Evolutionary conservation across 306 rosid species (phyloP).

Genomic region (Corylus heterophylla): DNA sequence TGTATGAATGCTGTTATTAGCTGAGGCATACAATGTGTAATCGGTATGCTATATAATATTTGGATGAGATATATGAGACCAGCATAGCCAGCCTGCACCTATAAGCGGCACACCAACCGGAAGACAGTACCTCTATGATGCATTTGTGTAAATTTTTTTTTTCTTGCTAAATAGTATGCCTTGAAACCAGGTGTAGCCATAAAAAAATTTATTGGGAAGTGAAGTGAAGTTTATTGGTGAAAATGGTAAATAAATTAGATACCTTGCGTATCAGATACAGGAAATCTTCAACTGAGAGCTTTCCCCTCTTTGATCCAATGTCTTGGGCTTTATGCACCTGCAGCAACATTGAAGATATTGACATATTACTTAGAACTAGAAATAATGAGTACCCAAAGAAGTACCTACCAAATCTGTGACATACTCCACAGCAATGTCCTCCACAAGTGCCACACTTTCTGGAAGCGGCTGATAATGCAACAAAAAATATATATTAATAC

Average conservation of each 20-base stretch:
- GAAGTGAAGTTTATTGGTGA: background rate
- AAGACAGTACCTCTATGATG: background rate
- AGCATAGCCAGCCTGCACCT: background rate
- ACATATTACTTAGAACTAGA: background rate
- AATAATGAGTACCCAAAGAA: background rate
- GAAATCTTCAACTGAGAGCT: slow-evolving; percentile 85
- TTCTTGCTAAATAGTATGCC: background rate
- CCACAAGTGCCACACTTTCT: slow-evolving; percentile 86
- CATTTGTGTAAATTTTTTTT: background rate
- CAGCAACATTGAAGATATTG: slow-evolving; percentile 18
- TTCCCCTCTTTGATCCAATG: slow-evolving; percentile 87
- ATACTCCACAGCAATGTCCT: slow-evolving; percentile 88
- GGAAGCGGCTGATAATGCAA: slow-evolving; percentile 73
- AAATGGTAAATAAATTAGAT: slow-evolving; percentile 5
- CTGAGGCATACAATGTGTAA: background rate
- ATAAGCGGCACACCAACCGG: background rate
- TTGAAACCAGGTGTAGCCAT: background rate
- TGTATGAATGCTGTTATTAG: background rate
- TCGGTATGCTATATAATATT: background rate
- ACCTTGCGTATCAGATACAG: slow-evolving; percentile 92
- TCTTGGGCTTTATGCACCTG: slow-evolving; percentile 97
- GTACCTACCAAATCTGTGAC: slow-evolving; percentile 71
- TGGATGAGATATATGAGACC: background rate
- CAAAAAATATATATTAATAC: background rate
- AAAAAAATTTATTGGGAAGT: background rate